Conservation (phyloP, 2,329 filamentous ascomycete species). For the Aspergillus unguis region DNA sequence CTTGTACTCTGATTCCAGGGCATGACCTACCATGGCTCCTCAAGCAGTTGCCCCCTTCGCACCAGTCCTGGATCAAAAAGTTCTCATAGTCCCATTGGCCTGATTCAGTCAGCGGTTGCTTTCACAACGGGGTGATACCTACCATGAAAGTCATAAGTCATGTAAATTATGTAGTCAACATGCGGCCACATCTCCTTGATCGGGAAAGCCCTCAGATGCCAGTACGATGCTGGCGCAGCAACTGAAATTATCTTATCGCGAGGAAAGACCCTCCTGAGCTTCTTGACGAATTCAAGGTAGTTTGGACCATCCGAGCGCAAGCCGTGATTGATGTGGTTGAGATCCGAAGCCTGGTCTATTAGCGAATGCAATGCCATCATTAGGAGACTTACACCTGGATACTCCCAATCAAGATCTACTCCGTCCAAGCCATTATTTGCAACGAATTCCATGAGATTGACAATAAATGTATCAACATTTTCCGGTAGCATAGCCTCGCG, state of each 20-base stretch:
- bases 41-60: slow-evolving; percentile 32
- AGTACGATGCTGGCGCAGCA: slow-evolving; percentile 30
- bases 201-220: slow-evolving; percentile 32
- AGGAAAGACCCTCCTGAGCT: slow-evolving; percentile 20
- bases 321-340: slow-evolving; percentile 14
- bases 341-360: slow-evolving; percentile 22
- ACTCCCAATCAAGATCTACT: slow-evolving; percentile 15
- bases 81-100: slow-evolving; percentile 16
- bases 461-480: slow-evolving; percentile 38
- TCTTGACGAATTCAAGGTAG: slow-evolving; percentile 34
- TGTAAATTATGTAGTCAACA: slow-evolving; percentile 36
- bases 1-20: not conserved
- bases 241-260: slow-evolving; percentile 22
- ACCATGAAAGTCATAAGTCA: slow-evolving; percentile 40
- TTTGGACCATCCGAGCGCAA: slow-evolving; percentile 29
- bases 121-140: not conserved
- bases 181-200: slow-evolving; percentile 24
- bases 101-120: not conserved
- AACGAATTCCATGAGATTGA: slow-evolving; percentile 30
- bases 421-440: slow-evolving; percentile 14
- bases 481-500: slow-evolving; percentile 31
- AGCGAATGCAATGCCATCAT: not conserved
- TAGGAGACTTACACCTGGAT: slow-evolving; percentile 3
- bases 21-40: slow-evolving; percentile 30
- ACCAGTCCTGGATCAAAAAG: slow-evolving; percentile 18